phyloP scores from a whole-genome alignment of 2,329 filamentous ascomycete species.

The Bipolaris zeicola region DNA sequence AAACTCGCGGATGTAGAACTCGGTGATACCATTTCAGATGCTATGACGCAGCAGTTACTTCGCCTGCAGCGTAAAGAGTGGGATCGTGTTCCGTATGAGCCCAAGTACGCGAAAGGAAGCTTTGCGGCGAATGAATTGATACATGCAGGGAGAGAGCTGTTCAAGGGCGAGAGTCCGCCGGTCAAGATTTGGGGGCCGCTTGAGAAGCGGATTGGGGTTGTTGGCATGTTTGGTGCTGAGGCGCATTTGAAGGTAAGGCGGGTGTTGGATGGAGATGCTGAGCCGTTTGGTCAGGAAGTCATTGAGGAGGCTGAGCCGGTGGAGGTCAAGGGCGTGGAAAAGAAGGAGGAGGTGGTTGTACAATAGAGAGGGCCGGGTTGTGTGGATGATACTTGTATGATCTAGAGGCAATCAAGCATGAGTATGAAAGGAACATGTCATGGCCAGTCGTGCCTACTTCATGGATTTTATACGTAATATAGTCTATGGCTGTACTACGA shows the following conservation, averaged over 20 bases:
- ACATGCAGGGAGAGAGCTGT: slow-evolving; percentile 39
- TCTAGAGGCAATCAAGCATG: background rate
- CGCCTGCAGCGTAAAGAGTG: slow-evolving; percentile 44
- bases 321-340: slow-evolving; percentile 4
- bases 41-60: slow-evolving; percentile 41
- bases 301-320: slow-evolving; percentile 4
- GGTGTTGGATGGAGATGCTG: slow-evolving; percentile 29
- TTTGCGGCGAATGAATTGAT: slow-evolving; percentile 40
- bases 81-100: slow-evolving; percentile 44
- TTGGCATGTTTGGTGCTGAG: slow-evolving; percentile 44
- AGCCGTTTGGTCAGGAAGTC: slow-evolving; percentile 26
- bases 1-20: slow-evolving; percentile 14
- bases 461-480: background rate
- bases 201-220: slow-evolving; percentile 39
- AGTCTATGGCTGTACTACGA: background rate
- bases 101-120: slow-evolving; percentile 44
- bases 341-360: slow-evolving; percentile 7
- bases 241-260: slow-evolving; percentile 32
- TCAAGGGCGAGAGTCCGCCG: slow-evolving; percentile 39
- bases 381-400: slow-evolving; percentile 17
- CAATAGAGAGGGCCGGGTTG: slow-evolving; percentile 10
- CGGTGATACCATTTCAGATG: slow-evolving; percentile 30
- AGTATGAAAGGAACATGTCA: background rate
- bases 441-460: background rate
- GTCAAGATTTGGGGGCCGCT: slow-evolving; percentile 38